Conservation (phyloP, 805 yeast species). For the Zygotorulaspora florentina region DNA sequence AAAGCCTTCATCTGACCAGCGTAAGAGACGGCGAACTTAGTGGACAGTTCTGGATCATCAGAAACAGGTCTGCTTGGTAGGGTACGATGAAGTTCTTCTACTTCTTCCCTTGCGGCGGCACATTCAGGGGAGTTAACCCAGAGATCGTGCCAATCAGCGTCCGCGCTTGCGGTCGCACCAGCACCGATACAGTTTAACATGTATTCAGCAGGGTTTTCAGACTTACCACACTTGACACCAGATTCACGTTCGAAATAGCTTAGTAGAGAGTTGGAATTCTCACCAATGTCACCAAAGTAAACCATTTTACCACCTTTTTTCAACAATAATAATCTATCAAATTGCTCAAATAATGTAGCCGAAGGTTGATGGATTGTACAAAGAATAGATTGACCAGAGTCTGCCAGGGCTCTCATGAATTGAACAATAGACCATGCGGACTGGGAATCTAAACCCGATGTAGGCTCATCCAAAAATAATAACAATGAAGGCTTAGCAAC, state of each 20-base stretch:
- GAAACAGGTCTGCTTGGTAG: conserved; percentile 30
- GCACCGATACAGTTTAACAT: conserved; percentile 74
- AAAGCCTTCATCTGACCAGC: conserved; percentile 43
- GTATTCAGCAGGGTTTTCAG: conserved; percentile 75
- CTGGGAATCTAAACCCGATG: conserved; percentile 66
- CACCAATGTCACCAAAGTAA: conserved; percentile 77
- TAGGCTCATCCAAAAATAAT: conserved; percentile 66
- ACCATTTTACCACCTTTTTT: conserved; percentile 77
- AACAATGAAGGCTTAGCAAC: conserved; percentile 64
- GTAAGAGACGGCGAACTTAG: conserved; percentile 44
- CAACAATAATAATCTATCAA: conserved; percentile 62
- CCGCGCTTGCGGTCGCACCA: conserved; percentile 63
- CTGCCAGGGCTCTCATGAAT: conserved; percentile 61
- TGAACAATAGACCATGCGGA: conserved; percentile 68
- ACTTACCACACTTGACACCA: conserved; percentile 56
- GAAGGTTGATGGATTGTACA: conserved; percentile 81
- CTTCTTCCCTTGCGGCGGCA: conserved; percentile 48
- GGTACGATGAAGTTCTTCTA: conserved; percentile 51
- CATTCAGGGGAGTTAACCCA: conserved; percentile 56
- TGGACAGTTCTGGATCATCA: conserved; percentile 38
- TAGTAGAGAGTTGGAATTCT: conserved; percentile 52
- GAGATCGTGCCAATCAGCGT: conserved; percentile 57
- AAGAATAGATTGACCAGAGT: conserved; percentile 68
- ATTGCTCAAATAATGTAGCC: conserved; percentile 61
- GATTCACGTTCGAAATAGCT: conserved; percentile 69